A percentile compares a stretch with the other conserved stretches of the same genome.
phyloP scores from a whole-genome alignment of 1,139 yeast species.

The Petasospora fabianii region DNA sequence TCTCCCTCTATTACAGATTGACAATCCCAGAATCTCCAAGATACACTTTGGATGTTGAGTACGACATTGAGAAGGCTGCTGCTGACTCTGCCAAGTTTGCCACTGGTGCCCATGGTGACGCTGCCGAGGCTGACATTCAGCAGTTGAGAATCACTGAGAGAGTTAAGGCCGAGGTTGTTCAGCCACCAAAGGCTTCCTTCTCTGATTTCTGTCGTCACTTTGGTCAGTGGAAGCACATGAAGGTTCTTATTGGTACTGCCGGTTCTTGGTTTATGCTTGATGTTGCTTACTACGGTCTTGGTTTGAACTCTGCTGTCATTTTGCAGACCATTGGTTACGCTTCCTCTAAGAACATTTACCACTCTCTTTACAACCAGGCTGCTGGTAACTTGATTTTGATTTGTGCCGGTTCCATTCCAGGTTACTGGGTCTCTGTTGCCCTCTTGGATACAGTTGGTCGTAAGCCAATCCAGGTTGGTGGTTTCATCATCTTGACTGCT shows the following conservation, averaged over 20 bases:
- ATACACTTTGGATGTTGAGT: slow-evolving; percentile 71
- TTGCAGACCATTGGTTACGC: slow-evolving; percentile 85
- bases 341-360: slow-evolving; percentile 57
- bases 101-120: slow-evolving; percentile 45
- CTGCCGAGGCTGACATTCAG: slow-evolving; percentile 38
- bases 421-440: slow-evolving; percentile 80
- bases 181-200: slow-evolving; percentile 46
- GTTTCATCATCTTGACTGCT: slow-evolving; percentile 65
- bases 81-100: slow-evolving; percentile 49
- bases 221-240: slow-evolving; percentile 84
- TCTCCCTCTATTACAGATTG: slow-evolving; percentile 84
- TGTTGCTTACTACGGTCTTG: slow-evolving; percentile 90
- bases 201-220: slow-evolving; percentile 67
- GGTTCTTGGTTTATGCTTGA: slow-evolving; percentile 96
- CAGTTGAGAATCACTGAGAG: slow-evolving; percentile 40
- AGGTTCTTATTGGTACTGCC: slow-evolving; percentile 87
- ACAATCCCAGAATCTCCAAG: slow-evolving; percentile 94
- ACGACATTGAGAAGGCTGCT: slow-evolving; percentile 62
- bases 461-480: slow-evolving; percentile 72
- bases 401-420: slow-evolving; percentile 91
- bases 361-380: slow-evolving; percentile 66
- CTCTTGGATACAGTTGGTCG: slow-evolving; percentile 78
- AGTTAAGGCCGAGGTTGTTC: slow-evolving; percentile 40
- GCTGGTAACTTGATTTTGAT: slow-evolving; percentile 86
- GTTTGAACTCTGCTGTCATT: slow-evolving; percentile 73